Evolutionary conservation across 805 yeast species (phyloP).

Genomic region (Candida arabinofermentans): DNA sequence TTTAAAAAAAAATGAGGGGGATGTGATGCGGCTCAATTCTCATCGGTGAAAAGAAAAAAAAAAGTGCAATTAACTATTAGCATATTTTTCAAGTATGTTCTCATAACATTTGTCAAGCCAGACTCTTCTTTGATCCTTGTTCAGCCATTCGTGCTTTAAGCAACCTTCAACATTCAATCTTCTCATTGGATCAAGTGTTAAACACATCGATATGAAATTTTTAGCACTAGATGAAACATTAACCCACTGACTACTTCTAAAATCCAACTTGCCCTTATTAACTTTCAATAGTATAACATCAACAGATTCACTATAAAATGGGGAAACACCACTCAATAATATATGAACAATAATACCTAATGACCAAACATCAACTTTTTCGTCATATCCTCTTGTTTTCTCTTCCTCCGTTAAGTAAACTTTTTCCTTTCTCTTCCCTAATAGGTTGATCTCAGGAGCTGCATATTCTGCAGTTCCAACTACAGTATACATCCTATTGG

Average conservation of each 20-base stretch:
- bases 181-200: conserved; percentile 34
- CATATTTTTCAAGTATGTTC: conserved; percentile 13
- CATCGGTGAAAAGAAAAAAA: too few species aligned
- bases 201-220: conserved; percentile 38
- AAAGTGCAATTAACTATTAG: background rate
- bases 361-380: conserved; percentile 68
- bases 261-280: conserved; percentile 36
- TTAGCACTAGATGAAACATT: conserved; percentile 39
- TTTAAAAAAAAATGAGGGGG: too few species aligned
- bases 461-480: conserved; percentile 60
- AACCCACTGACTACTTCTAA: conserved; percentile 40
- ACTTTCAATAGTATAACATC: conserved; percentile 40
- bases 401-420: background rate
- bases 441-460: conserved; percentile 65
- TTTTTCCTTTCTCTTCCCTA: background rate
- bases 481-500: conserved; percentile 24
- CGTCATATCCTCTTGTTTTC: conserved; percentile 53
- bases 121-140: conserved; percentile 27
- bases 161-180: conserved; percentile 38
- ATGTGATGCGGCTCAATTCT: too few species aligned
- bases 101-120: conserved; percentile 36
- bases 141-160: conserved; percentile 46
- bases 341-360: conserved; percentile 59
- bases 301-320: conserved; percentile 47
- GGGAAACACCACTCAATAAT: conserved; percentile 59